Evolutionary conservation across 2,329 filamentous ascomycete species (phyloP).

Genomic region (Nannizzia gypsea): DNA sequence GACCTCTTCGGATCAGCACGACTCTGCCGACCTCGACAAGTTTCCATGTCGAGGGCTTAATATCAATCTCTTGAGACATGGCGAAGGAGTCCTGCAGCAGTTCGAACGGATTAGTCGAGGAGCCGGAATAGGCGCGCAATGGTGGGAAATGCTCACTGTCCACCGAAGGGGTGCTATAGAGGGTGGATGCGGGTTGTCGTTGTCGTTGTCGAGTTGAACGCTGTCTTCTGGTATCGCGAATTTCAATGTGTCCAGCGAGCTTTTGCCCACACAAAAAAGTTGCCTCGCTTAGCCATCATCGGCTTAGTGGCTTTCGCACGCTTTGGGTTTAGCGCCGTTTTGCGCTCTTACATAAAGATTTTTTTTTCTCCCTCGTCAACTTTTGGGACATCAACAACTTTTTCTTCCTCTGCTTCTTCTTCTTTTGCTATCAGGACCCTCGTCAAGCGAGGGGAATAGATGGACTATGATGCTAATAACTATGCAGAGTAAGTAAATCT

Average conservation of each 20-base stretch:
- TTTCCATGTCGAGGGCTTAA: slow-evolving; percentile 79
- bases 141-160: slow-evolving; percentile 14
- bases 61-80: slow-evolving; percentile 66
- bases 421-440: slow-evolving; percentile 5
- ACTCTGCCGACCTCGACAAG: slow-evolving; percentile 97
- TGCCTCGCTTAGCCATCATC: background rate
- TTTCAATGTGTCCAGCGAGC: slow-evolving; percentile 12
- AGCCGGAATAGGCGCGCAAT: background rate
- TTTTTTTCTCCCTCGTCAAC: background rate
- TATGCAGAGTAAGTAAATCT: slow-evolving; percentile 16
- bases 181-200: slow-evolving; percentile 12
- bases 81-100: slow-evolving; percentile 47
- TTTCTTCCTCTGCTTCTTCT: slow-evolving; percentile 15
- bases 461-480: background rate
- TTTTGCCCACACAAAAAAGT: slow-evolving; percentile 17
- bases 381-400: slow-evolving; percentile 6
- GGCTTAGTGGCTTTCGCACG: slow-evolving; percentile 11
- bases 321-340: slow-evolving; percentile 14
- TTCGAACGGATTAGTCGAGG: slow-evolving; percentile 7
- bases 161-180: slow-evolving; percentile 13
- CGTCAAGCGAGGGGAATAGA: background rate
- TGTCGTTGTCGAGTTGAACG: slow-evolving; percentile 15
- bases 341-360: background rate
- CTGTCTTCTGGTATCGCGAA: slow-evolving; percentile 14
- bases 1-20: slow-evolving; percentile 77